Conservation (phyloP, 371 early-diverging fungal species). For the Fennellomyces sp. region DNA sequence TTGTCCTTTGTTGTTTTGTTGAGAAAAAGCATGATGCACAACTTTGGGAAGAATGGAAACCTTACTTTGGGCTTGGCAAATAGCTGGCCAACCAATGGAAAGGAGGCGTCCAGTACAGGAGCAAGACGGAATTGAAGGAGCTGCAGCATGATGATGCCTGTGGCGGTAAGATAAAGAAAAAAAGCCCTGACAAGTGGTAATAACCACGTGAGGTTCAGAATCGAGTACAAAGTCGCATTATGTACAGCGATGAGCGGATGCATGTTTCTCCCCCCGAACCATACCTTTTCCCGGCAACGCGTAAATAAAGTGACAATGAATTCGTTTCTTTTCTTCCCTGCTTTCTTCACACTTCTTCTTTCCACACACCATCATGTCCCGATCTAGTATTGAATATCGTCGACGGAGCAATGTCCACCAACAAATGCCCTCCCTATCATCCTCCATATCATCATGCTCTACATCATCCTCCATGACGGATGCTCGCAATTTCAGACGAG, state of each 20-base stretch:
- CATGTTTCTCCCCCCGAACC: background rate
- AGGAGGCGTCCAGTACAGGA: too few relatives aligned
- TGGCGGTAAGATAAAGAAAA: background rate
- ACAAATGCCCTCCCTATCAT: slow-evolving; percentile 2
- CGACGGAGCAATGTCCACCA: too few relatives aligned
- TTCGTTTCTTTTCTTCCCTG: background rate
- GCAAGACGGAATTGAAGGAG: background rate
- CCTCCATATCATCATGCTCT: background rate
- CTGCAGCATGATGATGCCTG: background rate
- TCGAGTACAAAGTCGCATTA: too few relatives aligned
- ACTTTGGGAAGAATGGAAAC: too few relatives aligned
- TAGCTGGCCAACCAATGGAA: too few relatives aligned
- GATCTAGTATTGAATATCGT: too few relatives aligned
- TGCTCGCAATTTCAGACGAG: background rate
- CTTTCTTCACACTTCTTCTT: background rate
- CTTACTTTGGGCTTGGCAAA: too few relatives aligned
- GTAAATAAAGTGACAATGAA: background rate
- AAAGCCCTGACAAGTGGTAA: background rate
- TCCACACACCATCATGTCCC: background rate
- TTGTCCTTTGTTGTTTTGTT: background rate
- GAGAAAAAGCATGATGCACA: too few relatives aligned
- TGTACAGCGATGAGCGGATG: too few relatives aligned
- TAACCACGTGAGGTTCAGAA: slow-evolving; percentile 4
- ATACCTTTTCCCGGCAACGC: background rate
- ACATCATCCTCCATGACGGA: background rate